These are phyloP conservation scores for Fusarium chaquense DNA, from an alignment of 2,329 filamentous ascomycete species.

Conservation along the genomic window DNA sequence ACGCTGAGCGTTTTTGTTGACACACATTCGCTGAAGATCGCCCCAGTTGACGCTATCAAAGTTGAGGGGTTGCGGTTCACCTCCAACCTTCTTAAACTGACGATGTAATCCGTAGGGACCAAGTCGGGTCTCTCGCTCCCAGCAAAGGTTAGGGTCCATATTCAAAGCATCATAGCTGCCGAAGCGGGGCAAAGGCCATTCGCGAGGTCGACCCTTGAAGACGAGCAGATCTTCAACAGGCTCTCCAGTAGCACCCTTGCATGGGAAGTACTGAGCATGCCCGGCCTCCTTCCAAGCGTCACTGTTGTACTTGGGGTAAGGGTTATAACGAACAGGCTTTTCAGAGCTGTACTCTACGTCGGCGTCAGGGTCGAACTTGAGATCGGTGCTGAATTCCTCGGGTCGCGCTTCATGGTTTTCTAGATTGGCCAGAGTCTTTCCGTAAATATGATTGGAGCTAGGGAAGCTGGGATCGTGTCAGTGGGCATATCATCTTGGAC, in stretches of 20 bases:
- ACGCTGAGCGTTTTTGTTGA: constrained; percentile 73
- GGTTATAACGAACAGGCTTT: constrained; percentile 71
- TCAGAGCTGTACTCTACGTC: constrained; percentile 58
- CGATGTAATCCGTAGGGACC: constrained; percentile 72
- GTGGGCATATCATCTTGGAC: constrained; percentile 2
- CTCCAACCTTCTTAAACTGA: constrained; percentile 60
- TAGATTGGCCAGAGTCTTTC: constrained; percentile 65
- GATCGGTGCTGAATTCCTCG: constrained; percentile 48
- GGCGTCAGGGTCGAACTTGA: constrained; percentile 52
- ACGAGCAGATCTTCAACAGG: constrained; percentile 71
- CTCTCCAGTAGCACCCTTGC: constrained; percentile 72
- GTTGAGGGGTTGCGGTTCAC: constrained; percentile 56
- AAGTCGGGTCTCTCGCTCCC: constrained; percentile 76
- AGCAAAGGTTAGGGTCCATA: constrained; percentile 73
- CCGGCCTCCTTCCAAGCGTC: constrained; percentile 68
- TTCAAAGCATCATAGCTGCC: constrained; percentile 72
- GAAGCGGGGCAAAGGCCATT: constrained; percentile 71
- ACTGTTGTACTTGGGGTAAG: constrained; percentile 78
- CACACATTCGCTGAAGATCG: constrained; percentile 74
- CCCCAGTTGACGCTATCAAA: constrained; percentile 80
- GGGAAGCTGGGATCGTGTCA: constrained; percentile 53
- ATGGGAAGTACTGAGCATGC: constrained; percentile 71
- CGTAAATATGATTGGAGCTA: constrained; percentile 66
- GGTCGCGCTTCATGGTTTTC: constrained; percentile 55
- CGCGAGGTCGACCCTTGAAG: constrained; percentile 70